Conservation (phyloP, 2,329 filamentous ascomycete species). For the Fusarium circinatum region DNA sequence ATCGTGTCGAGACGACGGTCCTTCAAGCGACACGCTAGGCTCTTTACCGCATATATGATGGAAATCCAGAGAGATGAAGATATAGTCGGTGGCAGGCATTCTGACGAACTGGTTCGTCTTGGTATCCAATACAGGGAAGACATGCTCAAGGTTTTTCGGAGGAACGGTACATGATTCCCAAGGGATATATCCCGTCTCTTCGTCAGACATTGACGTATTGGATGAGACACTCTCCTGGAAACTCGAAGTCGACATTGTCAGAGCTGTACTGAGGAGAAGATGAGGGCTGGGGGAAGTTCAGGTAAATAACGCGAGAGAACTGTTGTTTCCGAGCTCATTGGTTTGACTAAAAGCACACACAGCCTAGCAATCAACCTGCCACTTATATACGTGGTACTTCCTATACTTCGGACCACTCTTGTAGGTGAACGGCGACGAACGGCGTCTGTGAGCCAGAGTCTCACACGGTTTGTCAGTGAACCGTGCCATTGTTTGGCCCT, state of each 20-base stretch:
- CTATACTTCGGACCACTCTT: background rate
- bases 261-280: background rate
- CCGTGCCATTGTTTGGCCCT: background rate
- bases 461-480: background rate
- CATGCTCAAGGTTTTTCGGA: background rate
- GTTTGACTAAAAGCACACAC: background rate
- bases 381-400: background rate
- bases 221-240: background rate
- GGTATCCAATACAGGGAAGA: background rate
- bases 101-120: background rate
- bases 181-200: background rate
- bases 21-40: background rate
- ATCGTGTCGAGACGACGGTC: background rate
- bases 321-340: background rate
- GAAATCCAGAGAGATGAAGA: slow-evolving; percentile 19
- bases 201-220: background rate
- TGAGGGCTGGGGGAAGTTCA: background rate
- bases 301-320: background rate
- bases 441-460: background rate
- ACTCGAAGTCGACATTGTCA: background rate
- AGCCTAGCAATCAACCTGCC: background rate
- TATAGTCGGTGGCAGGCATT: slow-evolving; percentile 6
- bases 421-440: background rate
- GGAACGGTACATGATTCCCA: background rate
- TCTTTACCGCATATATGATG: slow-evolving; percentile 7